Base-by-base conservation (phyloP, 768 basidiomycete species). In the Kwoniella botswanensis region DNA sequence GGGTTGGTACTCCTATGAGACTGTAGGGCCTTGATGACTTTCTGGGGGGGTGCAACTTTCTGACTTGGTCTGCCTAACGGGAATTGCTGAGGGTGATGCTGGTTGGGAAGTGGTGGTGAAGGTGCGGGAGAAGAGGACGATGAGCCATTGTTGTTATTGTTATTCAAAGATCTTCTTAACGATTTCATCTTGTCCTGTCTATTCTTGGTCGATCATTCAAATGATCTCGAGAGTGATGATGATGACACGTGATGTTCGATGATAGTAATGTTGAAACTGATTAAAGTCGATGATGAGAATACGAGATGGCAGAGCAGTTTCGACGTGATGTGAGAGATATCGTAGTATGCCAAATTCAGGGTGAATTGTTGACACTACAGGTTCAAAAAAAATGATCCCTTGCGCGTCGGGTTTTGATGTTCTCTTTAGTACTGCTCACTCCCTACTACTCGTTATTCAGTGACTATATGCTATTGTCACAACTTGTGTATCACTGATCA, bases 1-100 rank as follows among this genome's bases (percentile, higher is more conserved):
- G 94, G 93, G 0, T 89, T 88, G 68, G 88, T 86, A 2, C 93
- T 88, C 58, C 87, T 85, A 85, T 93, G 89, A 2, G 86, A 77
- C 11, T 87, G 84, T 73, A 91, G 85, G 3, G 96, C 95, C 68
- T 92, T 91, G 76, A 99, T 96, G 82, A 98, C 95, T 83, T 94
- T 96, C 85, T 95, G 92, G 2, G 97, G 94, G 1, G 93, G 94
- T 0, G 90, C 84, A 71, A 92, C 89, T 26, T 91, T 88, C 55
- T 88, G 86, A 22, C 88, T 84, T 5, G 92, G 91, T 78, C 90
- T 92, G 62, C 90, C 90, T 55, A 92, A 74, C 90, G 44, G 90
- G 88, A 4, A 88, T 87, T 62, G 88, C 85, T 42, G 72, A 57
- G 68, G 86, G 83, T 71, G 84, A 81, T 9, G 86, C 82, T 42